Conservation (phyloP, 2,329 filamentous ascomycete species). For the Sporothrix variecibatus region DNA sequence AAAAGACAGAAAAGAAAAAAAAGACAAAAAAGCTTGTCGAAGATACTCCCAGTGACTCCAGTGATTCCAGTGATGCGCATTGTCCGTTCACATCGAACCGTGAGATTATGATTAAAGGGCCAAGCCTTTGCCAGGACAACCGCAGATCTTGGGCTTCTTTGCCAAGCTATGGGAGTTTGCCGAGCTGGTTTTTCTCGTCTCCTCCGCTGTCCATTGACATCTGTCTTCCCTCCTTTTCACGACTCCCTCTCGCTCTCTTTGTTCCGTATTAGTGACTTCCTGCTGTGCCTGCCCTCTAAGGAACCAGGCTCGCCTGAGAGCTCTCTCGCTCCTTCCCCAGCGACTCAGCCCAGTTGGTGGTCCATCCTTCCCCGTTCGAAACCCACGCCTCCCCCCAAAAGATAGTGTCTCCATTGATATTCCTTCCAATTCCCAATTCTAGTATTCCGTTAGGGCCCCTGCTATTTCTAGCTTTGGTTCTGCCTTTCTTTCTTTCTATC, state of each 20-base stretch:
- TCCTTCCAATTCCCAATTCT: slow-evolving; percentile 1
- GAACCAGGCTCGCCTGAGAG: neutral
- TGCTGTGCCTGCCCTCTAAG: neutral
- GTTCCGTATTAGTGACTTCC: neutral
- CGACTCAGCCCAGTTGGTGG: neutral
- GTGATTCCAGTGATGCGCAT: neutral
- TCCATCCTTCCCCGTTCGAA: neutral
- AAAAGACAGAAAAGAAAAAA: too few relatives aligned
- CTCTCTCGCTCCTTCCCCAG: neutral
- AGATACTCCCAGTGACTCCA: neutral
- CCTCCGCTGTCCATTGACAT: neutral
- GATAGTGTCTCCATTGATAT: neutral
- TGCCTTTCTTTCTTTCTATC: neutral
- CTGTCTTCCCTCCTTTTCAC: neutral
- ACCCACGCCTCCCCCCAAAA: neutral
- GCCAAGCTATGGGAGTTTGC: neutral
- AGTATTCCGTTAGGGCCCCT: neutral
- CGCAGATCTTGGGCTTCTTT: slow-evolving; percentile 2
- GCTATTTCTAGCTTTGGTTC: neutral
- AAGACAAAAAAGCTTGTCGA: neutral
- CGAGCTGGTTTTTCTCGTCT: too few relatives aligned
- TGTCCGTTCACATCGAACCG: neutral
- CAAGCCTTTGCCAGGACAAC: neutral
- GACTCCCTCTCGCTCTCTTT: neutral
- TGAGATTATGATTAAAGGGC: neutral